phyloP scores from a whole-genome alignment of 2,329 filamentous ascomycete genomes.

The Penicillium crustosum region DNA sequence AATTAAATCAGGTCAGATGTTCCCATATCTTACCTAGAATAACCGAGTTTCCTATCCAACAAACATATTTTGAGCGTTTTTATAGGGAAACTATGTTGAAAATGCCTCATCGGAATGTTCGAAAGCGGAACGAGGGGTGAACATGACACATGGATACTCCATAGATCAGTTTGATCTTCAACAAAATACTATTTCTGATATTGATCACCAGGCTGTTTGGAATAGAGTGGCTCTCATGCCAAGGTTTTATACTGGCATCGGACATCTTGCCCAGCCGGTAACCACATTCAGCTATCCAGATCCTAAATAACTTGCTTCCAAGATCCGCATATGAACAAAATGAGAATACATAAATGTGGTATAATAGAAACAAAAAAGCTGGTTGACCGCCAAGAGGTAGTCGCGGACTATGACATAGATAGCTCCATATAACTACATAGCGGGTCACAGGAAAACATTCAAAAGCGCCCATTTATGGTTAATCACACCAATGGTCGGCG shows the following conservation, averaged over 20 bases:
- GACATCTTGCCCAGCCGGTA: not conserved
- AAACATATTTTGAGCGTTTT: constrained; percentile 4
- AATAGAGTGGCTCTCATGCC: constrained; percentile 1
- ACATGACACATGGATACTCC: constrained; percentile 8
- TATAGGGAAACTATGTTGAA: constrained; percentile 8
- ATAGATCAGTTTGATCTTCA: constrained; percentile 1
- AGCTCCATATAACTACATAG: not conserved
- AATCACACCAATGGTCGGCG: constrained; percentile 1
- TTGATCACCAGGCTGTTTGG: constrained; percentile 1
- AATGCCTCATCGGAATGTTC: constrained; percentile 23
- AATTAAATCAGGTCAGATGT: constrained; percentile 1
- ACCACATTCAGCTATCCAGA: not conserved
- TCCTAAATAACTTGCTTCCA: not conserved
- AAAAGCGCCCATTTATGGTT: constrained; percentile 5
- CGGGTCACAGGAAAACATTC: constrained; percentile 14
- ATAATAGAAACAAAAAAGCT: not conserved
- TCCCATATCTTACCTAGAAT: constrained; percentile 9
- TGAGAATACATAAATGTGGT: too few relatives aligned
- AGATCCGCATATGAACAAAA: not conserved
- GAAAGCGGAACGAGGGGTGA: not conserved
- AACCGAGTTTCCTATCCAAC: constrained; percentile 1
- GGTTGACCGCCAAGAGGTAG: not conserved
- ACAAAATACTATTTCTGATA: not conserved
- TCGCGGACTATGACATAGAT: constrained; percentile 2
- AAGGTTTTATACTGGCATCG: constrained; percentile 9